phyloP scores from a whole-genome alignment of 140 eudicot species.

The Flaveria floridana region DNA sequence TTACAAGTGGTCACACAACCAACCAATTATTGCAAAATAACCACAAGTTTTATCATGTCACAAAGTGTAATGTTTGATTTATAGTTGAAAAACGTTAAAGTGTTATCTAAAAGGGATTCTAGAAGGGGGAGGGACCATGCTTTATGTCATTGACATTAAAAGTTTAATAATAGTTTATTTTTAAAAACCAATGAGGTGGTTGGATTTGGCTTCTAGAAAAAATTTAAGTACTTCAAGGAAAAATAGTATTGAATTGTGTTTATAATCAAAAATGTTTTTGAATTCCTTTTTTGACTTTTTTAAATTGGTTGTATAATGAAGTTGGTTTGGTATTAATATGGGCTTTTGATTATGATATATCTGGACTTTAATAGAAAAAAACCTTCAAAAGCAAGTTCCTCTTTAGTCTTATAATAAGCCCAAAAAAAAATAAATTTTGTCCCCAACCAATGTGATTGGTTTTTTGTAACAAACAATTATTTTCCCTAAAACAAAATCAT shows the following conservation, averaged over 20 bases:
- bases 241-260: not conserved
- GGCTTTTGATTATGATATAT: too few relatives aligned
- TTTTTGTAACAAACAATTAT: too few relatives aligned
- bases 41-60: not conserved
- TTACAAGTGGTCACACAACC: not conserved
- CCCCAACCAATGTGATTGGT: too few relatives aligned
- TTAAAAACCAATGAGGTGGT: not conserved
- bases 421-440: too few relatives aligned
- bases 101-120: not conserved
- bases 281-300: not conserved
- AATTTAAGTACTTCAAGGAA: not conserved
- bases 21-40: not conserved
- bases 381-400: not conserved
- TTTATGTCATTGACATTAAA: slow-evolving; percentile 11
- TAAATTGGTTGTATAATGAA: not conserved
- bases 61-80: not conserved
- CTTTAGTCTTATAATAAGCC: slow-evolving; percentile 33
- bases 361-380: not conserved
- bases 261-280: not conserved
- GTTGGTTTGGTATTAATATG: too few relatives aligned
- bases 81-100: not conserved
- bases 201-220: slow-evolving; percentile 6
- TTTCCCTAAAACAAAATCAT: too few relatives aligned
- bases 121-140: slow-evolving; percentile 8
- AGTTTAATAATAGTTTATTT: not conserved